Evolutionary conservation across 2,329 filamentous ascomycete genomes (phyloP).

Genomic region (Scedosporium boydii): DNA sequence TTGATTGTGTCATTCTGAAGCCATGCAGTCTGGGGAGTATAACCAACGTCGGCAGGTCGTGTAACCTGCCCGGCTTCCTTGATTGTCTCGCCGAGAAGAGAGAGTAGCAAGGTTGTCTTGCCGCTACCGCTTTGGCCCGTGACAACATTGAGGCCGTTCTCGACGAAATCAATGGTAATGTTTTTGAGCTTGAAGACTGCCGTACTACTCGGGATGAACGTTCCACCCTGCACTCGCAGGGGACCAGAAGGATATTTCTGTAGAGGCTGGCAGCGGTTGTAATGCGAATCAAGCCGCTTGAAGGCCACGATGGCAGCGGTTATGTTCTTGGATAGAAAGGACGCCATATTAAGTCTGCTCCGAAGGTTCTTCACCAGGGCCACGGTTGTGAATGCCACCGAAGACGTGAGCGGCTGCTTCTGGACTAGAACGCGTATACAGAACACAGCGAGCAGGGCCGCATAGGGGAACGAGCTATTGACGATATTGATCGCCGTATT

Average conservation of each 20-base stretch:
- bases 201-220: constrained; percentile 39
- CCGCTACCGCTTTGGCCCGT: constrained; percentile 46
- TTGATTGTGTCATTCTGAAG: constrained; percentile 46
- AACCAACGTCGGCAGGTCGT: constrained; percentile 42
- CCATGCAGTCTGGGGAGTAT: constrained; percentile 48
- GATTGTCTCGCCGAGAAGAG: constrained; percentile 45
- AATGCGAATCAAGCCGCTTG: constrained; percentile 44
- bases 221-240: constrained; percentile 34
- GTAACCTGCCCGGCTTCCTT: constrained; percentile 37
- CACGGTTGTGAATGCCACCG: constrained; percentile 48
- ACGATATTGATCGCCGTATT: constrained; percentile 36
- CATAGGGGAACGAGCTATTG: constrained; percentile 40
- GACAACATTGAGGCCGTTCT: constrained; percentile 44
- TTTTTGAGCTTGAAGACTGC: constrained; percentile 39
- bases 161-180: constrained; percentile 40
- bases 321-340: constrained; percentile 21
- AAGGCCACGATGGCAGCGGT: constrained; percentile 37
- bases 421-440: constrained; percentile 38
- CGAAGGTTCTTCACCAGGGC: constrained; percentile 43
- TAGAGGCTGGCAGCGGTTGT: constrained; percentile 38
- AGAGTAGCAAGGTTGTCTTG: constrained; percentile 45
- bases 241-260: constrained; percentile 38
- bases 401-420: constrained; percentile 38
- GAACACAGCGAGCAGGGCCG: constrained; percentile 45
- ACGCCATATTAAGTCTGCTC: constrained; percentile 28